A percentile compares a stretch with the other conserved stretches of the same genome.
These are phyloP conservation scores for Termitomyces sp. DNA, from an alignment of 768 basidiomycete genomes.

Conservation along the genomic window DNA sequence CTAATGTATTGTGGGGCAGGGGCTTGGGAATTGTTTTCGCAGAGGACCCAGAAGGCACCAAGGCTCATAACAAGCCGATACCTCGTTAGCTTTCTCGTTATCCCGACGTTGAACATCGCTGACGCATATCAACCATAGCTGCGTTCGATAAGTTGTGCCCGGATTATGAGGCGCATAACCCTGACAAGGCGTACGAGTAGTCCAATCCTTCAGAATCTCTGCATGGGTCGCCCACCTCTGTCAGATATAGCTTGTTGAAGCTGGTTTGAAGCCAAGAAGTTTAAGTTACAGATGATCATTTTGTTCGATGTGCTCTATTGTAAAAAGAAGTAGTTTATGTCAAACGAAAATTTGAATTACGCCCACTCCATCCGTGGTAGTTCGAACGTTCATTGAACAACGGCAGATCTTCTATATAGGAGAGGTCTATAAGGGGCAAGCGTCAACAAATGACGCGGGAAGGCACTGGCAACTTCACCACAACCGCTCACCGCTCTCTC, in stretches of 20 bases:
- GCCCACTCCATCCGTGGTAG: too few relatives aligned
- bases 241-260: too few relatives aligned
- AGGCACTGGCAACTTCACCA: constrained; percentile 2
- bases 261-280: background rate
- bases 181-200: background rate
- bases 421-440: constrained; percentile 10
- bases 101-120: background rate
- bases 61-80: constrained; percentile 1
- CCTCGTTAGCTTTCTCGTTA: background rate
- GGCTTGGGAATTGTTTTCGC: constrained; percentile 10
- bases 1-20: background rate
- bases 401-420: background rate
- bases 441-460: constrained; percentile 4
- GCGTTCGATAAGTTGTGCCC: background rate
- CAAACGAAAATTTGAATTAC: background rate
- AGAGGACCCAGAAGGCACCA: constrained; percentile 6
- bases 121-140: background rate
- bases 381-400: too few relatives aligned
- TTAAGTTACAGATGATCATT: too few relatives aligned
- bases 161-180: background rate
- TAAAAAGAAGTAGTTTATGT: background rate
- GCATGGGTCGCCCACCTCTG: background rate
- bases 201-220: too few relatives aligned
- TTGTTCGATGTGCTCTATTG: background rate
- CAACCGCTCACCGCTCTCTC: background rate